Base-by-base conservation (phyloP, 2,329 filamentous ascomycete species). In the Diaporthe sp. region DNA sequence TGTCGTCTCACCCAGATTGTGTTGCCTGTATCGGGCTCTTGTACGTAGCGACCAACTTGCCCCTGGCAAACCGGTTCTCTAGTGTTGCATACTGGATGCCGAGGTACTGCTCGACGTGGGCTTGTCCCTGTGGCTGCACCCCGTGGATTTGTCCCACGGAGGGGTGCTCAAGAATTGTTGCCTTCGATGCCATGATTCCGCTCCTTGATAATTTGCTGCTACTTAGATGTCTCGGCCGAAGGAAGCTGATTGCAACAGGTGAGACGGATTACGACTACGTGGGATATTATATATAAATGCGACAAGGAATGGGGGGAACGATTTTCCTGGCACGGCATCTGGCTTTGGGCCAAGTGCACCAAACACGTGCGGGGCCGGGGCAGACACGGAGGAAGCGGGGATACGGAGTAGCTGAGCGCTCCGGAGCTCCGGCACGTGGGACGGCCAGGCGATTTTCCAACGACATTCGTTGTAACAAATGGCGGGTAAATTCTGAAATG, bases 1-100 rank as follows among this genome's bases (percentile, higher is more conserved):
- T n/a, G 13, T 37, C 4, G 58, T 22, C 77, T 76, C 70, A 85
- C 83, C 84, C 84, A 73, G 82, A 76, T n/a, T 73, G 76, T 6
- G 80, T 83, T 9, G 83, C 83, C 71, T 84, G 80, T 1, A 79
- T 22, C 8, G 74, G 56, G 30, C n/a, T 56, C 0, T 53, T 35
- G 27, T 76, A 65, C n/a, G 51, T 73, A 22, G 75, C 73, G 9
- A 74, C 59, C 44, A 76, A 51, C 22, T 58, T 71, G 4, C 73
- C 75, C 19, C 76, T 70, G 12, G 75, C 73, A 17, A 79, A 77
- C 22, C 73, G 65, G 58, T 79, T 70, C 8, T 73, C 25, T 9
- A 80, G 55, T 17, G 55, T 76, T 2, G 77, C 79, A 47, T 79
- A 79, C 59, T 77, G 76, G 30, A 79, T 73, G 22, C 79, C 78